phyloP scores from a whole-genome alignment of 805 yeast species.

The Hanseniaspora lachancei region DNA sequence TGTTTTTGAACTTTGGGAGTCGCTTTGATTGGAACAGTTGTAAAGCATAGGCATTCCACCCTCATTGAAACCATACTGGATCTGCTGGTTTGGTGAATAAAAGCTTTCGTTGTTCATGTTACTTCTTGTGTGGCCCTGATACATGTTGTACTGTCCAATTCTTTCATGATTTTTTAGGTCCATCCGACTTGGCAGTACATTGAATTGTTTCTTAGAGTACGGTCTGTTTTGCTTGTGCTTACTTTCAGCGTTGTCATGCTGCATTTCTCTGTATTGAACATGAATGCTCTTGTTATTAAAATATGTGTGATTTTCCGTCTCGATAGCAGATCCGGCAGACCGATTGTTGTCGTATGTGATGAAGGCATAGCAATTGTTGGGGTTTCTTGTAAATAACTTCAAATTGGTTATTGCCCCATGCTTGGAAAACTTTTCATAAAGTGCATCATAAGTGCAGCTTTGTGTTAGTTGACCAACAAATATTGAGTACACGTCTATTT shows the following conservation, averaged over 20 bases:
- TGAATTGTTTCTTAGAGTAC: background rate
- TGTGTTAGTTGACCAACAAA: conserved; percentile 63
- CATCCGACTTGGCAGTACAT: background rate
- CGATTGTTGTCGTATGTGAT: conserved; percentile 49
- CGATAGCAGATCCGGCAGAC: conserved; percentile 79
- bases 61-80: background rate
- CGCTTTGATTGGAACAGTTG: background rate
- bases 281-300: conserved; percentile 64
- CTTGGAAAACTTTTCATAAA: conserved; percentile 44
- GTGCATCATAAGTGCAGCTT: conserved; percentile 40
- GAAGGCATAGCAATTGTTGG: conserved; percentile 50
- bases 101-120: background rate
- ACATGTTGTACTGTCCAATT: background rate
- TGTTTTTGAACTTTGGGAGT: background rate
- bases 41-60: background rate
- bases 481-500: conserved; percentile 58
- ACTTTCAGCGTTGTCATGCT: conserved; percentile 22
- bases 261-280: conserved; percentile 66
- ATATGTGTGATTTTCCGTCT: conserved; percentile 68
- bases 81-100: background rate
- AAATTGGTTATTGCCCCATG: conserved; percentile 56
- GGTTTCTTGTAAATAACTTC: conserved; percentile 41
- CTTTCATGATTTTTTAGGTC: background rate
- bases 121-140: background rate
- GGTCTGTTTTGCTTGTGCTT: background rate